Evolutionary conservation across 1,284 basidiomycete species (phyloP).

Genomic region (Coniferiporia weirii): DNA sequence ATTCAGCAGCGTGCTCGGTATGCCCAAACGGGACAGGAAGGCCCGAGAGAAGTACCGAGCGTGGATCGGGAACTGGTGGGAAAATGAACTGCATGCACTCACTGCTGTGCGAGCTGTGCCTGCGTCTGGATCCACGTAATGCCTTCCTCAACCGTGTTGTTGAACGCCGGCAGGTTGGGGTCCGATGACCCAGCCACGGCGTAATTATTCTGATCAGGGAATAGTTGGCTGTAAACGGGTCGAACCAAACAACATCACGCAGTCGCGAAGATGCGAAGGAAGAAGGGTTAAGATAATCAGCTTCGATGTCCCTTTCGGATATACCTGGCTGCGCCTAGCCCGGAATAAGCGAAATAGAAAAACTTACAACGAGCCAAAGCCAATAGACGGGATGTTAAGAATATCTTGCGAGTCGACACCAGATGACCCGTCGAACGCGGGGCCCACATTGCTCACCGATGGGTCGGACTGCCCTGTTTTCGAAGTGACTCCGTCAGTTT

Average conservation of each 20-base stretch:
- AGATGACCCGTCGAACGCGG: slow-evolving; percentile 51
- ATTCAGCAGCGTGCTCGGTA: not conserved
- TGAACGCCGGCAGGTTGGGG: slow-evolving; percentile 42
- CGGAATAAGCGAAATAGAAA: not conserved
- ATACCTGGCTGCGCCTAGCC: not conserved
- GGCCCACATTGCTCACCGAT: slow-evolving; percentile 30
- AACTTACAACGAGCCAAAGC: slow-evolving; percentile 44
- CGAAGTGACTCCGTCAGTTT: not conserved
- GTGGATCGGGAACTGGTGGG: not conserved
- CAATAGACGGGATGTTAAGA: slow-evolving; percentile 48
- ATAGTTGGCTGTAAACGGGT: slow-evolving; percentile 36
- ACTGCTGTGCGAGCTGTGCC: slow-evolving; percentile 39
- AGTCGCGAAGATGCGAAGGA: not conserved
- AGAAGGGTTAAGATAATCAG: slow-evolving; percentile 1
- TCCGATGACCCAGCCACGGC: slow-evolving; percentile 30
- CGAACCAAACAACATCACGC: not conserved
- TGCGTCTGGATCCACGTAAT: slow-evolving; percentile 51
- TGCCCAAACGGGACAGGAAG: not conserved
- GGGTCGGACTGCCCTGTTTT: slow-evolving; percentile 14
- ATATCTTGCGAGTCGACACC: slow-evolving; percentile 71
- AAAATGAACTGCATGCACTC: slow-evolving; percentile 22
- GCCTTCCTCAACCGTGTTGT: slow-evolving; percentile 46
- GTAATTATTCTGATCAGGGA: slow-evolving; percentile 62
- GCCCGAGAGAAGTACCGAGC: not conserved
- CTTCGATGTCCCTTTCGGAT: not conserved